phyloP scores from a whole-genome alignment of 2,329 filamentous ascomycete species.

The Aotearoamyces nothofagi region DNA sequence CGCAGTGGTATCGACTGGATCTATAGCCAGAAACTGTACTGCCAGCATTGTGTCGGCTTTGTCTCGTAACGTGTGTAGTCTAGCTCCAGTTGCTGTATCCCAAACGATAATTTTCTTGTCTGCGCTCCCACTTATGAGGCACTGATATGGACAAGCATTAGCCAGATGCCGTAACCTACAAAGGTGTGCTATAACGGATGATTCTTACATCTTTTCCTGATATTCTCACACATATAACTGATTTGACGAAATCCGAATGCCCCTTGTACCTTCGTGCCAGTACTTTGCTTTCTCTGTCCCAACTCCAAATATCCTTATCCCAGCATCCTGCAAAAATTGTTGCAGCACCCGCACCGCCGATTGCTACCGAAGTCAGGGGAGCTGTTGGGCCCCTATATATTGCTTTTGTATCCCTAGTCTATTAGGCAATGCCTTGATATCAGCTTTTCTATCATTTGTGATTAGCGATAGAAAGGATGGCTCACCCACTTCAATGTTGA shows the following conservation, averaged over 20 bases:
- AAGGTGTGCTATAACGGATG: too few species aligned
- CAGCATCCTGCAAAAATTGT: slow-evolving; percentile 79
- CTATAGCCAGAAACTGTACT: slow-evolving; percentile 64
- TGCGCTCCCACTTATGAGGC: slow-evolving; percentile 58
- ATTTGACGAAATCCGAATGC: slow-evolving; percentile 86
- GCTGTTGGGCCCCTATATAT: slow-evolving; percentile 61
- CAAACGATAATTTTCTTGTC: slow-evolving; percentile 76
- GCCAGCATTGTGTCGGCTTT: slow-evolving; percentile 56
- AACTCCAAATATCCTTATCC: slow-evolving; percentile 88
- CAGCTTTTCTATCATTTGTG: slow-evolving; percentile 3
- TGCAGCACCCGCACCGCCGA: slow-evolving; percentile 37
- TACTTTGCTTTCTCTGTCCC: slow-evolving; percentile 46
- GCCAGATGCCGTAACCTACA: too few species aligned
- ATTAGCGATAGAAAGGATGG: slow-evolving; percentile 5
- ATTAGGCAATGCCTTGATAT: slow-evolving; percentile 6
- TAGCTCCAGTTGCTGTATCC: slow-evolving; percentile 52
- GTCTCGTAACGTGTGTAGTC: slow-evolving; percentile 66
- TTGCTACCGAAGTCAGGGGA: slow-evolving; percentile 64
- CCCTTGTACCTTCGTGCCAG: slow-evolving; percentile 50
- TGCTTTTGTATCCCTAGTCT: slow-evolving; percentile 27
- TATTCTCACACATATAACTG: slow-evolving; percentile 48
- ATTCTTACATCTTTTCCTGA: slow-evolving; percentile 35
- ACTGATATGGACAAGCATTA: too few species aligned
- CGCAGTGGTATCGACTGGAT: slow-evolving; percentile 41
- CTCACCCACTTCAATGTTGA: slow-evolving; percentile 61